Evolutionary conservation across 192 early-diverging fungal species (phyloP).

Genomic region (Dispira simplex): DNA sequence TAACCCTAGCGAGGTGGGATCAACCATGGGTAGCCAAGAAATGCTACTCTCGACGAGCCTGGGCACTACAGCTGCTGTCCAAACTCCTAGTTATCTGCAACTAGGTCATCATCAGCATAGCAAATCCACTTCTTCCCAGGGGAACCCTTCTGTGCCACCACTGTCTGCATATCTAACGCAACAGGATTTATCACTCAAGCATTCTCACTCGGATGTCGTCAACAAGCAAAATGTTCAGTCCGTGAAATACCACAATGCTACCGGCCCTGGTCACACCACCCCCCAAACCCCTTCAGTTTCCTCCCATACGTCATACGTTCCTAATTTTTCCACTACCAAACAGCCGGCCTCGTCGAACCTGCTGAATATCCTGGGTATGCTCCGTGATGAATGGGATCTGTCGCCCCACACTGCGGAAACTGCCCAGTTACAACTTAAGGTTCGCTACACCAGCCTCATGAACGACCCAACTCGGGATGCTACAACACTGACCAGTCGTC

Average conservation of each 20-base stretch:
- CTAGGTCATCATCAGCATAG: neutral
- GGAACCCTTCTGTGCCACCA: neutral
- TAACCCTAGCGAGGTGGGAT: neutral
- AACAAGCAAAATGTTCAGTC: neutral
- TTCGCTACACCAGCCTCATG: conserved; percentile 7
- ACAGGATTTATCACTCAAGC: neutral
- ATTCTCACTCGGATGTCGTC: neutral
- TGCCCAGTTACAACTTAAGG: conserved; percentile 14
- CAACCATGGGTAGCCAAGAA: neutral
- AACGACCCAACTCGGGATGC: neutral
- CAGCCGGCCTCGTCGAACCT: conserved; percentile 12
- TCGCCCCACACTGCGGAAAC: conserved; percentile 19
- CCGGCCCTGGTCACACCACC: neutral
- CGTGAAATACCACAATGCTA: neutral
- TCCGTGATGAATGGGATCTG: conserved; percentile 31
- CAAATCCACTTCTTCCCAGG: neutral
- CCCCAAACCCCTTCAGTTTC: neutral
- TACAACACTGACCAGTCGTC: conserved; percentile 16
- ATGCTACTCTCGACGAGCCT: neutral
- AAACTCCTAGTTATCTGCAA: neutral
- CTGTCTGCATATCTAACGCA: neutral
- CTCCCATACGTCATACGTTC: too few species aligned
- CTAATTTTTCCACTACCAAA: neutral
- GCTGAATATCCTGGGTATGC: conserved; percentile 21
- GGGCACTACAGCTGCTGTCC: neutral